Percentiles rank a stretch among this genome's conserved stretches.
These are phyloP conservation scores for Fusarium sp. DNA, from an alignment of 2,329 filamentous ascomycete species.

Conservation along the genomic window DNA sequence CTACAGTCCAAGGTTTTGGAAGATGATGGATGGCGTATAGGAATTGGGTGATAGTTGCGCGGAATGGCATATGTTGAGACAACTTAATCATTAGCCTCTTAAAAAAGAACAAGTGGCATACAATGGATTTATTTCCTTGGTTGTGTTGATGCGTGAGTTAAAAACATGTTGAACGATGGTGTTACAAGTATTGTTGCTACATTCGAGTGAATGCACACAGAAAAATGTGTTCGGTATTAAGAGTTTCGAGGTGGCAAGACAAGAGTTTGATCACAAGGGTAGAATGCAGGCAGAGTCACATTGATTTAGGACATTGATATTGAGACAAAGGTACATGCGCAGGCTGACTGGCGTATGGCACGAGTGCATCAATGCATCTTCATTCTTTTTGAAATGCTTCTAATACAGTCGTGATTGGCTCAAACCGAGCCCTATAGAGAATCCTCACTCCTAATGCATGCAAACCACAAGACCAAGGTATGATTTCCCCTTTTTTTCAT, in stretches of 20 bases:
- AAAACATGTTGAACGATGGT: not conserved
- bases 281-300: not conserved
- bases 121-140: not conserved
- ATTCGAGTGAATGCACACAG: too few species aligned
- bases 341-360: constrained; percentile 37
- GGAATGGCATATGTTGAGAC: constrained; percentile 37
- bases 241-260: too few species aligned
- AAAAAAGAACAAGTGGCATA: constrained; percentile 24
- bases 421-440: constrained; percentile 51
- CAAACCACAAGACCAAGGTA: constrained; percentile 57
- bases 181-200: too few species aligned
- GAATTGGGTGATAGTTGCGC: constrained; percentile 24
- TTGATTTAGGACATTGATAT: not conserved
- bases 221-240: too few species aligned
- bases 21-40: constrained; percentile 16
- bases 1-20: constrained; percentile 25
- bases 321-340: constrained; percentile 15
- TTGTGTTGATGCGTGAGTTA: not conserved
- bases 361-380: constrained; percentile 52
- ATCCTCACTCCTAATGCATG: constrained; percentile 59
- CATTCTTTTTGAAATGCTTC: constrained; percentile 55
- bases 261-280: too few species aligned
- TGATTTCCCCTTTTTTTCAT: constrained; percentile 54
- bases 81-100: constrained; percentile 19
- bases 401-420: constrained; percentile 56